These are phyloP conservation scores for Aureobasidium sp. DNA, from an alignment of 2,329 filamentous ascomycete species.

Conservation along the genomic window DNA sequence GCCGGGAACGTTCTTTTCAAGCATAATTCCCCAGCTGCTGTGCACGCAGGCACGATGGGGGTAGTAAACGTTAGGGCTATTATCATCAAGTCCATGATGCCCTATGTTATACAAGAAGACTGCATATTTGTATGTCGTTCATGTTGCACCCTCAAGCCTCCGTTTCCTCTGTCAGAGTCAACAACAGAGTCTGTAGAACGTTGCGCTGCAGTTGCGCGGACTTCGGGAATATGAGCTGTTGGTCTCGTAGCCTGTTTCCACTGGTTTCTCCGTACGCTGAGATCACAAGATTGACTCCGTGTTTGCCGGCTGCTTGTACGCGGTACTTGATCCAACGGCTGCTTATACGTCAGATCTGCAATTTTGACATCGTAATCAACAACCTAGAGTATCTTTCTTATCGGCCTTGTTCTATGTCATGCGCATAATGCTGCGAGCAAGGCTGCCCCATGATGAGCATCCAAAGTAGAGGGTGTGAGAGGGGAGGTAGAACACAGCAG, in stretches of 20 bases:
- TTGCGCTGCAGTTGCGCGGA: background rate
- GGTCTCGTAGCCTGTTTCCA: background rate
- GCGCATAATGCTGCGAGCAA: background rate
- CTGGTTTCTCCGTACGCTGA: background rate
- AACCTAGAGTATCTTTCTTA: background rate
- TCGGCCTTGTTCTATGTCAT: background rate
- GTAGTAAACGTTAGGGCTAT: background rate
- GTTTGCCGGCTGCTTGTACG: background rate
- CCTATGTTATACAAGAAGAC: background rate
- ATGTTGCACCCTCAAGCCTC: background rate
- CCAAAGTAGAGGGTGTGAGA: background rate
- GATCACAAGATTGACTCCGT: background rate
- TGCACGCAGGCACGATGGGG: background rate
- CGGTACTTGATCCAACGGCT: background rate
- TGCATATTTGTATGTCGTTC: background rate
- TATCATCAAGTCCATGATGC: too few species aligned
- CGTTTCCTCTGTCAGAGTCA: background rate
- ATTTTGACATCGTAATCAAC: background rate
- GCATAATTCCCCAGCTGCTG: background rate
- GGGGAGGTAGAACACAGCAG: background rate
- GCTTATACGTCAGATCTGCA: background rate
- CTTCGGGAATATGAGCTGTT: background rate
- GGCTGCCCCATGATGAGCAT: background rate
- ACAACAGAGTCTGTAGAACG: background rate
- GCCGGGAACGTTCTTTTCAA: constrained; percentile 5